Conservation (phyloP, 164 flowering plant genomes). For the Magnolia changhungtana region DNA sequence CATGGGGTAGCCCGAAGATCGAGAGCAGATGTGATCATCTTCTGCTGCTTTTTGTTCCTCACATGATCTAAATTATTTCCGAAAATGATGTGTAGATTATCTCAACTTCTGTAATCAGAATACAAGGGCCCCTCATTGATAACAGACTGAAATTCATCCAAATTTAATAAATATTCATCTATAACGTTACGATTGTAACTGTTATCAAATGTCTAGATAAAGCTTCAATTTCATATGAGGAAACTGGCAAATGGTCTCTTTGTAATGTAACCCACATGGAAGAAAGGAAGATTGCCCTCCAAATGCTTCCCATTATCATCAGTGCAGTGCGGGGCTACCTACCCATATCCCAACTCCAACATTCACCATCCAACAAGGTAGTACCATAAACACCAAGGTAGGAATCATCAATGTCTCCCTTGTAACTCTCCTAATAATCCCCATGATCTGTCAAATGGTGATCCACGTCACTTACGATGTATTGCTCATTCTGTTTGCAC, state of each 20-base stretch:
- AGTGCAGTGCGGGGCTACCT: background rate
- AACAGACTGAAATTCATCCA: no score
- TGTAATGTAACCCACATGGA: conserved; percentile 52
- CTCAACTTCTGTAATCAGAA: no score
- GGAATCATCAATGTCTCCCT: conserved; percentile 49
- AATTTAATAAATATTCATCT: no score
- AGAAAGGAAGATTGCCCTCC: conserved; percentile 7
- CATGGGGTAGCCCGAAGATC: no score
- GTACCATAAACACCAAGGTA: conserved; percentile 56
- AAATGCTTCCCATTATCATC: conserved; percentile 2
- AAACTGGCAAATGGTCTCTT: conserved; percentile 26
- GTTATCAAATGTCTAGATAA: conserved; percentile 12
- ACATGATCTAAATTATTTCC: no score
- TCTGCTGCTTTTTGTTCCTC: no score
- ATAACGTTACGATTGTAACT: background rate
- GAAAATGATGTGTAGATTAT: no score
- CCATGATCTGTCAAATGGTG: conserved; percentile 46
- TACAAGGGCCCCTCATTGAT: no score
- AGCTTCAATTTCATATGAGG: conserved; percentile 36
- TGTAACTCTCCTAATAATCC: conserved; percentile 33
- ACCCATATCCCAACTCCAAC: conserved; percentile 32
- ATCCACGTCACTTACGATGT: conserved; percentile 53
- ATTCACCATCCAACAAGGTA: conserved; percentile 60
- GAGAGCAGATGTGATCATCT: no score
- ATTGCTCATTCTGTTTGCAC: conserved; percentile 41